Conservation (phyloP, 164 flowering plant species). For the Chimonanthus salicifolius region DNA sequence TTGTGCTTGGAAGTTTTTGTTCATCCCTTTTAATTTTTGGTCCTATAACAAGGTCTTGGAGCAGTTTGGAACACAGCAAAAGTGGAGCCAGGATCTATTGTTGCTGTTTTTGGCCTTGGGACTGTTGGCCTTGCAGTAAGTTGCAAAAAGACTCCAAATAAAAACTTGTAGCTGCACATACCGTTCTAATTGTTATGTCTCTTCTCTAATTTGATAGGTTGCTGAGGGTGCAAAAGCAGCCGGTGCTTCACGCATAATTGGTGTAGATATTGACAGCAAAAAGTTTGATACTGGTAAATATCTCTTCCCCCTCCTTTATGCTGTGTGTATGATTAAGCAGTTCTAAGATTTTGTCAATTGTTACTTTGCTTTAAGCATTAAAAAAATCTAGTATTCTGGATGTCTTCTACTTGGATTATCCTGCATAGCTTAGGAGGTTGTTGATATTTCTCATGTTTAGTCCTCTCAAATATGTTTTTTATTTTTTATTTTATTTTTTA, state of each 20-base stretch:
- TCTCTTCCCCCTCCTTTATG: no score
- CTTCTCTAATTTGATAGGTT: slow-evolving; percentile 40
- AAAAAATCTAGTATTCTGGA: no score
- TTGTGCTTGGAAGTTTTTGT: neutral
- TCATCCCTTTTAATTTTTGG: neutral
- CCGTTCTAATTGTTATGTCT: neutral
- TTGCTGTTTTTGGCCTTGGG: slow-evolving; percentile 98
- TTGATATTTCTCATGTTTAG: no score
- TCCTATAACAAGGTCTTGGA: slow-evolving; percentile 70
- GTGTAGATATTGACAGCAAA: slow-evolving; percentile 85
- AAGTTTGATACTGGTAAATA: slow-evolving; percentile 69
- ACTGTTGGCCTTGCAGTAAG: slow-evolving; percentile 99
- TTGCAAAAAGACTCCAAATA: slow-evolving; percentile 1
- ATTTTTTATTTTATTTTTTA: no score
- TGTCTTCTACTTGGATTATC: no score
- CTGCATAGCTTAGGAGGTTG: no score
- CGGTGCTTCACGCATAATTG: slow-evolving; percentile 96
- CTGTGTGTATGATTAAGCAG: no score
- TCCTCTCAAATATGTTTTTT: no score
- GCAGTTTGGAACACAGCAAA: slow-evolving; percentile 99
- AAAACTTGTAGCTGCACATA: neutral
- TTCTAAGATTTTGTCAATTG: no score
- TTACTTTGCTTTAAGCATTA: no score
- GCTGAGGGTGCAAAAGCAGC: slow-evolving; percentile 98
- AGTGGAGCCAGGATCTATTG: slow-evolving; percentile 91